Conservation (phyloP, 441 rosid species). For the Rhodomyrtus psidioides region DNA sequence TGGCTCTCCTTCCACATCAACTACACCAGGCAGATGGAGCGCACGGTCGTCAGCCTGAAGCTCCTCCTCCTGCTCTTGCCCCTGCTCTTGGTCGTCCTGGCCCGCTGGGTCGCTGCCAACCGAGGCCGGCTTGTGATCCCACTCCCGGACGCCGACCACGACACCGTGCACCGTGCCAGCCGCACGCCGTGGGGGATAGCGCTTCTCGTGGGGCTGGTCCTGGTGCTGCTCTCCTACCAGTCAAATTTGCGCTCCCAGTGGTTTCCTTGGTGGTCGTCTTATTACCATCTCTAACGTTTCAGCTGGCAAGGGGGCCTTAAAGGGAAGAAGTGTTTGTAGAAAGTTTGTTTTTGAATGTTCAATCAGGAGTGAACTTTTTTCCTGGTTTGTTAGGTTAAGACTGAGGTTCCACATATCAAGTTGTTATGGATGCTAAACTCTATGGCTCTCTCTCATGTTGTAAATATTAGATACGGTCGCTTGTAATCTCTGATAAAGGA, state of each 20-base stretch:
- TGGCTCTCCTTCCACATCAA: constrained; percentile 37
- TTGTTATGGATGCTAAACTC: neutral
- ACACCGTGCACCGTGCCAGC: constrained; percentile 2
- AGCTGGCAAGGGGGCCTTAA: neutral
- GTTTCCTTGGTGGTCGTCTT: constrained; percentile 22
- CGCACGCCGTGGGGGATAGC: constrained; percentile 53
- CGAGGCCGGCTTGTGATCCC: constrained; percentile 21
- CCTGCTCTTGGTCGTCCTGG: constrained; percentile 37
- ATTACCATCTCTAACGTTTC: neutral
- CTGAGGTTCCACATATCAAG: neutral
- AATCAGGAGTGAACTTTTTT: neutral
- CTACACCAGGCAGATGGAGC: constrained; percentile 33
- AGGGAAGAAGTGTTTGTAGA: neutral
- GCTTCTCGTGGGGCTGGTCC: constrained; percentile 35
- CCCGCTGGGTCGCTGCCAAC: constrained; percentile 11
- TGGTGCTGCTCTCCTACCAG: constrained; percentile 54
- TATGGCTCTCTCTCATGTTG: neutral
- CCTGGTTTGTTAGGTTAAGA: neutral
- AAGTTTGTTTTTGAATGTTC: neutral
- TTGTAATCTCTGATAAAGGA: neutral
- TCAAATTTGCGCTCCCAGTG: constrained; percentile 59
- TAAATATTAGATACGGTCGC: neutral
- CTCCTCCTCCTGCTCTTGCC: constrained; percentile 50
- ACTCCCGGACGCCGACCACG: neutral
- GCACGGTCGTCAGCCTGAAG: constrained; percentile 33